Conservation (phyloP, 2,329 filamentous ascomycete genomes). For the Cyphellophora europaea region DNA sequence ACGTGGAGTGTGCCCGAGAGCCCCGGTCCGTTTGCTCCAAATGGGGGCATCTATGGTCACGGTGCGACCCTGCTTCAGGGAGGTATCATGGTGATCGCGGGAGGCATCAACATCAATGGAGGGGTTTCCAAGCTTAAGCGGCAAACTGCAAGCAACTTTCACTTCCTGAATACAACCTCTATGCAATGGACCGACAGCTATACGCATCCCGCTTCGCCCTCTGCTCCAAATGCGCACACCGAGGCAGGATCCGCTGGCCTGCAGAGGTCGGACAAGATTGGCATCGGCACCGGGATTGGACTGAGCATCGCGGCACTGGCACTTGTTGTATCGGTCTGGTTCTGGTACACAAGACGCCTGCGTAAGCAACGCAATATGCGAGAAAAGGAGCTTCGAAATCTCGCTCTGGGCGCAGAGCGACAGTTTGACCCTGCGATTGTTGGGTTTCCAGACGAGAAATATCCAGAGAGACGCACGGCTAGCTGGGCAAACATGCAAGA, state of each 20-base stretch:
- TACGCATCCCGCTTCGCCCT: constrained; percentile 31
- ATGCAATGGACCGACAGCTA: constrained; percentile 51
- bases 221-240: constrained; percentile 17
- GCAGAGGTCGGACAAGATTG: constrained; percentile 32
- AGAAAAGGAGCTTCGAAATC: constrained; percentile 46
- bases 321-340: constrained; percentile 35
- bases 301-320: constrained; percentile 49
- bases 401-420: constrained; percentile 42
- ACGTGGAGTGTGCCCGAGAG: constrained; percentile 31
- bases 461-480: constrained; percentile 10
- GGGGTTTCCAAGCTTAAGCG: constrained; percentile 24
- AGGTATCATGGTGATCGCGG: constrained; percentile 51
- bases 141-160: constrained; percentile 30
- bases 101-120: constrained; percentile 45
- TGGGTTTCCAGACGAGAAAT: constrained; percentile 3
- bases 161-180: constrained; percentile 53
- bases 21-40: constrained; percentile 31
- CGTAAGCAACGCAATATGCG: constrained; percentile 30
- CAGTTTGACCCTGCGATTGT: constrained; percentile 29
- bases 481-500: constrained; percentile 18
- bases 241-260: constrained; percentile 9
- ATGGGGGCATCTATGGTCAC: constrained; percentile 50
- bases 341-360: constrained; percentile 43
- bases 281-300: constrained; percentile 57
- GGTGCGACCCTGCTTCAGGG: constrained; percentile 53